Conservation (phyloP, 2,329 filamentous ascomycete genomes). For the Alternaria rosae region DNA sequence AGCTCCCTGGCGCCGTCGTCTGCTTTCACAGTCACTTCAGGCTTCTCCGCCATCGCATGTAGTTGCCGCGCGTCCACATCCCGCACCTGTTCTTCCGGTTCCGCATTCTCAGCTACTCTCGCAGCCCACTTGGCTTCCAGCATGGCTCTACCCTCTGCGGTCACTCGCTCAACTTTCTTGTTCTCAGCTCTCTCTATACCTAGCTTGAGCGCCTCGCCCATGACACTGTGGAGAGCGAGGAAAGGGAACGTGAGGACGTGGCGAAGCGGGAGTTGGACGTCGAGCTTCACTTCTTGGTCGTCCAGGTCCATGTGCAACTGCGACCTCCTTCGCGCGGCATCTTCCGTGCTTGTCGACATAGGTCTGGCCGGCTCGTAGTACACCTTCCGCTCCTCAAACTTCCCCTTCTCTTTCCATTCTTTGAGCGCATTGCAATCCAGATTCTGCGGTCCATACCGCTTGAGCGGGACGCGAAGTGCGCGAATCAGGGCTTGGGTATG, state of each 20-base stretch:
- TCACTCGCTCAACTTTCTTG: neutral
- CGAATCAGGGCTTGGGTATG: constrained; percentile 34
- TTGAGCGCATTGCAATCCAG: constrained; percentile 24
- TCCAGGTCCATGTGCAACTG: constrained; percentile 16
- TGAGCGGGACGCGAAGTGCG: constrained; percentile 24
- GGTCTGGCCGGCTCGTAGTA: neutral
- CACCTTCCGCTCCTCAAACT: constrained; percentile 15
- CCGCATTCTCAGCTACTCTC: neutral
- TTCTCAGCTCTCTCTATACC: constrained; percentile 29
- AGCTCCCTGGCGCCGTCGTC: neutral
- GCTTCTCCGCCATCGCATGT: neutral
- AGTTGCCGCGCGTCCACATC: neutral
- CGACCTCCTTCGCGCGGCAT: neutral
- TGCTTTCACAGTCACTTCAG: neutral
- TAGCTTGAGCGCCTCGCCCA: constrained; percentile 24
- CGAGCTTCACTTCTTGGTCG: constrained; percentile 10
- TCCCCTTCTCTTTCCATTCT: constrained; percentile 28
- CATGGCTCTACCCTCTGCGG: neutral
- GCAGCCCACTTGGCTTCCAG: neutral
- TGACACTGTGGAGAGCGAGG: constrained; percentile 20
- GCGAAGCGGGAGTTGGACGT: constrained; percentile 17
- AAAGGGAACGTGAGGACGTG: constrained; percentile 33
- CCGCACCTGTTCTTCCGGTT: neutral
- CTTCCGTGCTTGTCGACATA: rapidly evolving
- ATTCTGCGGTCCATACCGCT: constrained; percentile 24